Percentiles rank a stretch among this genome's conserved stretches.
Conservation (phyloP, 768 basidiomycete species). For the Kwoniella pini region DNA sequence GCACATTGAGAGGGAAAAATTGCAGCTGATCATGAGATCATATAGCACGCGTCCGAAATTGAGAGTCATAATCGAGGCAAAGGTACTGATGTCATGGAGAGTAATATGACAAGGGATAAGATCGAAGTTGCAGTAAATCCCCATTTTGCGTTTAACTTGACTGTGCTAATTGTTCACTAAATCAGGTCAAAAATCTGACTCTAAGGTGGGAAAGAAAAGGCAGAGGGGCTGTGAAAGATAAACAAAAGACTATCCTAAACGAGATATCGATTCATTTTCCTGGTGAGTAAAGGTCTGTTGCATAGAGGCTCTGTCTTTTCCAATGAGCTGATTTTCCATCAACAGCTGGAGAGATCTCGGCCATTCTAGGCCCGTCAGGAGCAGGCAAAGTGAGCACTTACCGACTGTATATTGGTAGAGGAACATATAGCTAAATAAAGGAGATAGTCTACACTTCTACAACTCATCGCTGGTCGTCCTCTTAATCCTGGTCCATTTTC, state of each 20-base stretch:
- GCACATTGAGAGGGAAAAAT: background rate
- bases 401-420: no score
- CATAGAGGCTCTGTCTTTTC: no score
- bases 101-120: conserved; percentile 45
- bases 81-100: conserved; percentile 39
- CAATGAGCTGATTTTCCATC: no score
- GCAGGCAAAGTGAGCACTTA: conserved; percentile 21
- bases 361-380: conserved; percentile 47
- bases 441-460: conserved; percentile 55
- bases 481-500: conserved; percentile 50
- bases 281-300: conserved; percentile 21
- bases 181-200: conserved; percentile 30
- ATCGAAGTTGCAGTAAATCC: conserved; percentile 52
- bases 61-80: conserved; percentile 43
- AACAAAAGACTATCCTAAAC: conserved; percentile 51
- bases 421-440: no score
- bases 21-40: no score
- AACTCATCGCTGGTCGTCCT: conserved; percentile 54
- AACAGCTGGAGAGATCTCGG: conserved; percentile 55
- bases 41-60: conserved; percentile 47
- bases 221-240: conserved; percentile 20
- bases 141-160: conserved; percentile 7
- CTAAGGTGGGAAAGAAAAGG: conserved; percentile 34
- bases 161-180: background rate
- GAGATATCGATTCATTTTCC: conserved; percentile 53